A percentile compares a stretch with the other conserved stretches of the same genome.
phyloP scores from a whole-genome alignment of 352 stramenopile species.

The Globisporangium polare region DNA sequence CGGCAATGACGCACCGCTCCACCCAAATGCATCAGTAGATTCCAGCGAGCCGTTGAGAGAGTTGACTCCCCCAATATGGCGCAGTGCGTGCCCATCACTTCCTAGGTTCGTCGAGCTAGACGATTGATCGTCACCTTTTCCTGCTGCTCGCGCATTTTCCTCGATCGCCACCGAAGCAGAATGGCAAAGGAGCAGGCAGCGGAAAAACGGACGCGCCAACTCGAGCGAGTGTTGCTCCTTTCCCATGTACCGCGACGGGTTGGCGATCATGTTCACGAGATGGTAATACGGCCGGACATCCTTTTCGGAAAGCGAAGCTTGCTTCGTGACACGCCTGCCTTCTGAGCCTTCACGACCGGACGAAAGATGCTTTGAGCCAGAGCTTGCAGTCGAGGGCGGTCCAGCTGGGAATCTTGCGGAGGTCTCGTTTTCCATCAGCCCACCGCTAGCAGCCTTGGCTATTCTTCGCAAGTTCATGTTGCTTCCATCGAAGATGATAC shows the following conservation, averaged over 20 bases:
- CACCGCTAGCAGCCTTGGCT: constrained; percentile 26
- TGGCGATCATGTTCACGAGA: constrained; percentile 66
- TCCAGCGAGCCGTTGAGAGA: constrained; percentile 22
- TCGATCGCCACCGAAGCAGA: constrained; percentile 63
- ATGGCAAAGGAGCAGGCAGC: constrained; percentile 77
- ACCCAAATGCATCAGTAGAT: constrained; percentile 6
- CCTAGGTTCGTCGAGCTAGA: constrained; percentile 7
- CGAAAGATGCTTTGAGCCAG: constrained; percentile 6
- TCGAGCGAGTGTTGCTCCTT: constrained; percentile 59
- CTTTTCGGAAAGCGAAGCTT: constrained; percentile 59
- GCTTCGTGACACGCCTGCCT: constrained; percentile 25
- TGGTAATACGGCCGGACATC: constrained; percentile 64
- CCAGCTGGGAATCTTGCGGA: background rate
- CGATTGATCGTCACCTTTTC: background rate
- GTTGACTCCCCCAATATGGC: constrained; percentile 20
- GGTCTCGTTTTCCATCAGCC: constrained; percentile 9
- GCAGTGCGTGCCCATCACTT: constrained; percentile 9
- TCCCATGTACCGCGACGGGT: constrained; percentile 35
- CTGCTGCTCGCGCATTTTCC: constrained; percentile 20
- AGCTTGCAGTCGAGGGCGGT: constrained; percentile 3
- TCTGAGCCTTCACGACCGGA: constrained; percentile 15
- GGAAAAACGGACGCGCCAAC: constrained; percentile 71
- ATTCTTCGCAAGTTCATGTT: constrained; percentile 48
- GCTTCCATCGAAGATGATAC: constrained; percentile 85
- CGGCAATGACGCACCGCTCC: constrained; percentile 24